A percentile compares a stretch with the other conserved stretches of the same genome.
Evolutionary conservation across 257 asterid species (phyloP).

Genomic region (Cynanchum wilfordii): DNA sequence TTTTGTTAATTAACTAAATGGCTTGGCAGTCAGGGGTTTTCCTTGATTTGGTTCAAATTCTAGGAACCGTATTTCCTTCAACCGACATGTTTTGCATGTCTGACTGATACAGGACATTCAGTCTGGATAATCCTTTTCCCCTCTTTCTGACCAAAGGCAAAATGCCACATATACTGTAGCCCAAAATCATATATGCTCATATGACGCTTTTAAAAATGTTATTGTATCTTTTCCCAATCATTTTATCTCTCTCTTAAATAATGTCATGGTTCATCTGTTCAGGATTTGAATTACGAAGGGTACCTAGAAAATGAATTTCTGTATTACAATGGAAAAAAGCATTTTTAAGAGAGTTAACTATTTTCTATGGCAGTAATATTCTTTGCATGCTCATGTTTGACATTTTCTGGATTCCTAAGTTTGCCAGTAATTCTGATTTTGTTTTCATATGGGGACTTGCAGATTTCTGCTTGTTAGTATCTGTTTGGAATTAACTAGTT

Average conservation of each 20-base stretch:
- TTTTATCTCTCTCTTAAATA: not conserved
- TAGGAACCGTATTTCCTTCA: not conserved
- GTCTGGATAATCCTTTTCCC: not conserved
- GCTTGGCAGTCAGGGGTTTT: not conserved
- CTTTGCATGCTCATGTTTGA: not conserved
- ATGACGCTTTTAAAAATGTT: not conserved
- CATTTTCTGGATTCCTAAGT: not conserved
- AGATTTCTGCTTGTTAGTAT: not conserved
- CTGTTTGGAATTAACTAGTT: not conserved
- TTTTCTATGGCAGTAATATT: not conserved
- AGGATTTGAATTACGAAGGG: not conserved
- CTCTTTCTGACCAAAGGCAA: not conserved
- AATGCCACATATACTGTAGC: not conserved
- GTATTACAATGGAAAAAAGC: not conserved
- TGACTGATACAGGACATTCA: not conserved
- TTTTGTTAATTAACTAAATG: not conserved
- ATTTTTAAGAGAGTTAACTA: not conserved
- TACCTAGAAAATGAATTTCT: not conserved
- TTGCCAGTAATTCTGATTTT: not conserved
- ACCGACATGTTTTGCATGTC: not conserved
- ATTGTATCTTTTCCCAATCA: not conserved
- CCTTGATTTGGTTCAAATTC: not conserved
- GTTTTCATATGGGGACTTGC: not conserved
- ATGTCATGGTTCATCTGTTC: not conserved
- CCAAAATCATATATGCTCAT: not conserved